Percentiles rank a stretch among this genome's conserved stretches.
phyloP scores from a whole-genome alignment of 306 rosid species.

The Fagus crenata region DNA sequence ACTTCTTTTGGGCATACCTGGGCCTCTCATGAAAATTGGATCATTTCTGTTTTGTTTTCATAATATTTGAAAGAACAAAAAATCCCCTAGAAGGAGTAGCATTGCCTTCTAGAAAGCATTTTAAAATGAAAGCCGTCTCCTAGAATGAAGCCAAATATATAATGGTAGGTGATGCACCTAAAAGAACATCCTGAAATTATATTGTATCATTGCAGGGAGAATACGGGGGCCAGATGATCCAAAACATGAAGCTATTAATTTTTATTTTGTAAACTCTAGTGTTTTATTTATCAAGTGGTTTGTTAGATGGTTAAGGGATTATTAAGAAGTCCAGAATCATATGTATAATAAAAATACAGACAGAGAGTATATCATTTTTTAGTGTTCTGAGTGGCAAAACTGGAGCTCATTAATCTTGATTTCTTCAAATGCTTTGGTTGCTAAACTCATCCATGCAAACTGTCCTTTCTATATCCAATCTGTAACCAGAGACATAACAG shows the following conservation, averaged over 20 bases:
- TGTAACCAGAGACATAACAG: too few species aligned
- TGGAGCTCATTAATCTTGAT: too few species aligned
- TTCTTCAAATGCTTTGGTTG: too few species aligned
- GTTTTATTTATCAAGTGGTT: background rate
- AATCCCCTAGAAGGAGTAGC: background rate
- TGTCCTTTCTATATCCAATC: too few species aligned
- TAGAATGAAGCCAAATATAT: background rate
- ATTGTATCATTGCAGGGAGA: background rate
- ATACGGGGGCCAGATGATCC: background rate
- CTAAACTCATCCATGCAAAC: too few species aligned
- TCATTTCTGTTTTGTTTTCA: background rate
- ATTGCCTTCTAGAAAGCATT: background rate
- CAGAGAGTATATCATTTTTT: background rate
- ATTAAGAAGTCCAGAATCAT: background rate
- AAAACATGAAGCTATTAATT: background rate
- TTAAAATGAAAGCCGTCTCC: background rate
- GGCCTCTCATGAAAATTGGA: background rate
- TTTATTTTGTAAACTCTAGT: background rate
- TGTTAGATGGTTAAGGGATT: background rate
- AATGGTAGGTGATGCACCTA: conserved; percentile 3
- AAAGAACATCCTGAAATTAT: background rate
- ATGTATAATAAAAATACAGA: background rate
- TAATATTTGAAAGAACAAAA: background rate
- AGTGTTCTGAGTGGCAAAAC: background rate
- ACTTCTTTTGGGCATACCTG: background rate